Percentiles rank a stretch among this genome's conserved stretches.
These are phyloP conservation scores for Dendrothele bispora DNA, from an alignment of 768 basidiomycete genomes.

Conservation along the genomic window DNA sequence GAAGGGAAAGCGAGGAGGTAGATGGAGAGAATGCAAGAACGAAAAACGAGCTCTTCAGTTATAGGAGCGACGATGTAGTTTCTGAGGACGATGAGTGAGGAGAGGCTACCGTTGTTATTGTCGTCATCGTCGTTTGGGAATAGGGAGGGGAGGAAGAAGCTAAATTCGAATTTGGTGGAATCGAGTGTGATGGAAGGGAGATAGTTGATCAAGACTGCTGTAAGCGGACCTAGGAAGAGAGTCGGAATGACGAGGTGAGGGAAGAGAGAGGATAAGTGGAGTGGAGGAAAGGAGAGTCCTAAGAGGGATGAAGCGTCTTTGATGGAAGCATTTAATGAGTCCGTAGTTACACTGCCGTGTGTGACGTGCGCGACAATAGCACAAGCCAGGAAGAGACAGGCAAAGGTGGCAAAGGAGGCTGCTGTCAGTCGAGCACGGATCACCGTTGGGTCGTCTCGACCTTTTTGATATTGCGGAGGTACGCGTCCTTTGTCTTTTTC, in stretches of 20 bases:
- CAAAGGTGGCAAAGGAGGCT: conserved; percentile 60
- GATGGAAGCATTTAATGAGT: not conserved
- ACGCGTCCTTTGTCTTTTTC: conserved; percentile 22
- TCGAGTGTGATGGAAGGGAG: not conserved
- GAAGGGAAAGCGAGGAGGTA: conserved; percentile 54
- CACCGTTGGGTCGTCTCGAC: conserved; percentile 83
- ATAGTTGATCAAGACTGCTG: conserved; percentile 14
- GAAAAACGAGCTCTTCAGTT: conserved; percentile 91
- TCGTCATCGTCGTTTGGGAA: too few relatives aligned
- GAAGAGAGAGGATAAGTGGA: conserved; percentile 30
- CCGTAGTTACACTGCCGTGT: not conserved
- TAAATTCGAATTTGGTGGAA: not conserved
- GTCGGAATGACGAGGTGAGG: conserved; percentile 70
- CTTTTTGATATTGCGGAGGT: conserved; percentile 42
- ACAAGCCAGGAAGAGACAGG: conserved; percentile 43
- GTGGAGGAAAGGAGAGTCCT: conserved; percentile 19
- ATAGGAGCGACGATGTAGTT: conserved; percentile 58
- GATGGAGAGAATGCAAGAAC: conserved; percentile 77
- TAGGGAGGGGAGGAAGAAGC: too few relatives aligned
- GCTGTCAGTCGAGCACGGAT: conserved; percentile 78
- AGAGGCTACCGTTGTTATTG: too few relatives aligned
- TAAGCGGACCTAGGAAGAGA: conserved; percentile 75
- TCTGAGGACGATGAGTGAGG: conserved; percentile 7
- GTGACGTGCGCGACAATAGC: not conserved
- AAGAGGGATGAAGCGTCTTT: conserved; percentile 2